Base-by-base conservation (phyloP, 192 early-diverging fungal species). In the Chytriomyces sp. region DNA sequence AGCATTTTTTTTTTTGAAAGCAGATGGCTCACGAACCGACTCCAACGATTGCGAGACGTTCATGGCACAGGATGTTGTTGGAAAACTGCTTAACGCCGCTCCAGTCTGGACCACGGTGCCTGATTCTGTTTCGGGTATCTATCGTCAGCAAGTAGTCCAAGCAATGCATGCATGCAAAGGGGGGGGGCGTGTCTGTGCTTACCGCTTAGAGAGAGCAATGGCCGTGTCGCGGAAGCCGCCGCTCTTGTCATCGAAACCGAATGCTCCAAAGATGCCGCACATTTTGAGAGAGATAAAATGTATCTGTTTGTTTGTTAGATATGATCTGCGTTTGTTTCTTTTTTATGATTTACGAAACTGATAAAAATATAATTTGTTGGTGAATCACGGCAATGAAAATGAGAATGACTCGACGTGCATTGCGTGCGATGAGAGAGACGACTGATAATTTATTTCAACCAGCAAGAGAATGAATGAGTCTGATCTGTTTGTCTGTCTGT, bases 71-170 rank as follows among this genome's bases (percentile, higher is more conserved):
- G 76, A 99, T 93, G 86, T 91, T 90, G 87, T 95, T 93, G 66
- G 90, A 93, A 35, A 85, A 81, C 48, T 93, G 84, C 45, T 86
- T 88, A 86, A 94, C 93, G 46, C 97, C 97, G 75, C 90, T 93
- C 97, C 97, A 99, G 83, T 99, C 96, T n/a, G 97, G 97, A 50
- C 97, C 97, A 82, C 97, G 94, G 81, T 99, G 97, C 78, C 97
- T 91, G 61, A 99, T 83, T 80, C 94, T 94, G 66, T n/a, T 20
- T n/a, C 16, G 59, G n/a, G 26, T 35, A 35, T 35, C 35, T 35
- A 35, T 35, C 1, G 49, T n/a, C 11, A 43, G 23, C 18, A 1
- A 10, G 24, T 0, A 24, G 10, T 44, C 13, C 44, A 64, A 24
- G 16, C 11, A n/a, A n/a, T n/a, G n/a, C n/a, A 5, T 20, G 5